Conservation (phyloP, 768 basidiomycete genomes). For the Phaeotremella skinneri region DNA sequence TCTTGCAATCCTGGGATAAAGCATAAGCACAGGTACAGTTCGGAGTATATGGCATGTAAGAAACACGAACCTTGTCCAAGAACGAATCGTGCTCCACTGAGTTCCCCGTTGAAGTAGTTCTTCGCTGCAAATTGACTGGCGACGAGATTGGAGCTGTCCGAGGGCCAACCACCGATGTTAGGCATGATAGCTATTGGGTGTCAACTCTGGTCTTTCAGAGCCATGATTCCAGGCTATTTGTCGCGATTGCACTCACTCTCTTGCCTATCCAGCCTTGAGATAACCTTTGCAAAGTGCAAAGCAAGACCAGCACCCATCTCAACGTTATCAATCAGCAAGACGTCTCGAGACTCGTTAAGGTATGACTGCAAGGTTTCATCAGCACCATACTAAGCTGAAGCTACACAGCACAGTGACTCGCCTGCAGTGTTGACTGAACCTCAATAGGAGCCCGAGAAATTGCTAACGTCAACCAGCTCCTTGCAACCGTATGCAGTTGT, state of each 20-base stretch:
- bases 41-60: background rate
- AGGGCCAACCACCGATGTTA: conserved; percentile 59
- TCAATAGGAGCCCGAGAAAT: conserved; percentile 86
- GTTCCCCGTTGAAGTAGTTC: conserved; percentile 84
- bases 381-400: background rate
- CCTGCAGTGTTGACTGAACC: conserved; percentile 87
- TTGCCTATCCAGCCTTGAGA: conserved; percentile 68
- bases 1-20: conserved; percentile 58
- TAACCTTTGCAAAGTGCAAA: conserved; percentile 75
- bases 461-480: conserved; percentile 80
- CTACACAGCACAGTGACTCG: conserved; percentile 47
- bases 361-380: conserved; percentile 68
- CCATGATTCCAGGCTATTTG: background rate
- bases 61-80: conserved; percentile 30
- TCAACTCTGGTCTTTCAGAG: background rate
- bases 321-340: conserved; percentile 67
- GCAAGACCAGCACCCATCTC: conserved; percentile 92
- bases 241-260: conserved; percentile 62
- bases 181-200: conserved; percentile 48
- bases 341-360: conserved; percentile 69
- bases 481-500: conserved; percentile 70
- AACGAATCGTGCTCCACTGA: conserved; percentile 62
- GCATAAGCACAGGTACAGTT: background rate
- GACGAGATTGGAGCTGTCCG: conserved; percentile 77
- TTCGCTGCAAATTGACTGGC: conserved; percentile 85